phyloP scores from a whole-genome alignment of 768 basidiomycete genomes.

The Paxillus involutus region DNA sequence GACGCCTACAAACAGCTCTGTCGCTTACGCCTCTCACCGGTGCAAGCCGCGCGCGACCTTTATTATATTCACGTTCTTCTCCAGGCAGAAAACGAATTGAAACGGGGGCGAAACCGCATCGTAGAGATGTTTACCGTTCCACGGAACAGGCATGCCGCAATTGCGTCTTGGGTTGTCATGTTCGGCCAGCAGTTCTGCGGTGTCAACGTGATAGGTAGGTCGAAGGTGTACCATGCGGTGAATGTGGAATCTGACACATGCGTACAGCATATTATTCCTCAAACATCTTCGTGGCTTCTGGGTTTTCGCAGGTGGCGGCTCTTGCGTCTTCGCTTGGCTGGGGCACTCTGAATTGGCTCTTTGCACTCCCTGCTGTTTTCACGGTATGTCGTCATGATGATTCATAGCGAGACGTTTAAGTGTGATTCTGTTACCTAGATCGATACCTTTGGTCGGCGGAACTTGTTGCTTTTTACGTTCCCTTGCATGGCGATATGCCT shows the following conservation, averaged over 20 bases:
- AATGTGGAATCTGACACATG: not conserved
- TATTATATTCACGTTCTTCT: constrained; percentile 73
- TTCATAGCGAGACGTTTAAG: not conserved
- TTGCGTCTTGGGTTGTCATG: constrained; percentile 61
- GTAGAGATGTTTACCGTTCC: constrained; percentile 69
- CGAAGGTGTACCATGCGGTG: not conserved
- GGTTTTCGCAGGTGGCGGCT: constrained; percentile 50
- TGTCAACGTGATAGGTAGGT: constrained; percentile 53
- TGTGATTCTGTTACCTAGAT: constrained; percentile 34
- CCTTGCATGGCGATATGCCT: constrained; percentile 75
- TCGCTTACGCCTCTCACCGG: constrained; percentile 60
- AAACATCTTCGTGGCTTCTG: constrained; percentile 63
- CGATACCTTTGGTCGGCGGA: constrained; percentile 70
- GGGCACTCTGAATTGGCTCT: constrained; percentile 60
- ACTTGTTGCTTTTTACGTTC: constrained; percentile 68
- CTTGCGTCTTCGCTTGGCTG: constrained; percentile 64
- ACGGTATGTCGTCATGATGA: constrained; percentile 30
- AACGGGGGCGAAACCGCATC: constrained; percentile 51
- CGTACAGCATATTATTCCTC: constrained; percentile 71
- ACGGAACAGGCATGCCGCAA: constrained; percentile 60
- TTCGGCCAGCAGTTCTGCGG: constrained; percentile 79
- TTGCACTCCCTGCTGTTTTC: constrained; percentile 59
- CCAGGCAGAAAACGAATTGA: constrained; percentile 54
- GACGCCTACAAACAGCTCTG: constrained; percentile 61
- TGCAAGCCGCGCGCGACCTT: constrained; percentile 75